Conservation (phyloP, 768 basidiomycete genomes). For the Austroboletus festivus region DNA sequence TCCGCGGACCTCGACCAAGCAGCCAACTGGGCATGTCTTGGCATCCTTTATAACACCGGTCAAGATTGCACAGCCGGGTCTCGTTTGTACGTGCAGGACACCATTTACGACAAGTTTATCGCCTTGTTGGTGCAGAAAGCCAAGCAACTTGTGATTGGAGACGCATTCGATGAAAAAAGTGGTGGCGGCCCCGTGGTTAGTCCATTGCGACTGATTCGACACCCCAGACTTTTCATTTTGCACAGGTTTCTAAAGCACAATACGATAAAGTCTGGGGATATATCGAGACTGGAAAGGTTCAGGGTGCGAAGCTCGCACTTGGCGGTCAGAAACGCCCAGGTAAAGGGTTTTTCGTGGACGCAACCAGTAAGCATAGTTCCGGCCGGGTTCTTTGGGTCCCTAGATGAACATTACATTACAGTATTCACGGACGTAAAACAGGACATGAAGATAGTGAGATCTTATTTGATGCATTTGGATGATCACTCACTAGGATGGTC, state of each 20-base stretch:
- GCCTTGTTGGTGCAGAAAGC: conserved; percentile 61
- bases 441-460: conserved; percentile 81
- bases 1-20: conserved; percentile 86
- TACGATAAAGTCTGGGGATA: conserved; percentile 86
- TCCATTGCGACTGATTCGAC: conserved; percentile 9
- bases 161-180: conserved; percentile 73
- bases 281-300: conserved; percentile 79
- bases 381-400: conserved; percentile 3
- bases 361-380: conserved; percentile 62
- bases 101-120: conserved; percentile 83
- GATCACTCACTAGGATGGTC: conserved; percentile 25
- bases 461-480: conserved; percentile 9
- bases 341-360: conserved; percentile 87
- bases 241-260: conserved; percentile 78
- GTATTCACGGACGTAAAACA: conserved; percentile 80
- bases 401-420: conserved; percentile 26
- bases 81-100: conserved; percentile 84
- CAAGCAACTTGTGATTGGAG: conserved; percentile 67
- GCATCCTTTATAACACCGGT: conserved; percentile 86
- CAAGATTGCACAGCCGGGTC: conserved; percentile 95
- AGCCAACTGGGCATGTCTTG: conserved; percentile 81
- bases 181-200: conserved; percentile 83
- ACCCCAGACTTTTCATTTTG: conserved; percentile 7
- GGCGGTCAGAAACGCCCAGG: conserved; percentile 78
- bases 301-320: conserved; percentile 74